These are phyloP conservation scores for Kodamaea sagamina DNA, from an alignment of 805 yeast genomes.

Conservation along the genomic window DNA sequence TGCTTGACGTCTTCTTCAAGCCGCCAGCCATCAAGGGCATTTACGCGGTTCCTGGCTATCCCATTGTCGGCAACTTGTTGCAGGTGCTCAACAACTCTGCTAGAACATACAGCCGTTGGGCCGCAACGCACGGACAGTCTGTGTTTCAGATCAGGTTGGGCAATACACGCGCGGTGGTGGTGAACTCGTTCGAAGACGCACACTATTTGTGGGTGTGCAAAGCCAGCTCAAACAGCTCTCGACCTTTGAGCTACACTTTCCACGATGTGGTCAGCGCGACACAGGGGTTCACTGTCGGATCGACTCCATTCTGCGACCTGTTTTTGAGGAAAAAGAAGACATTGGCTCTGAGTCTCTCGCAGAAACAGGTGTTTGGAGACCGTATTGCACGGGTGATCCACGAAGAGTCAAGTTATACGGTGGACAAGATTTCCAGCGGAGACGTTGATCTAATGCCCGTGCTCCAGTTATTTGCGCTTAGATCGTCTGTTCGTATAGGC, in stretches of 20 bases:
- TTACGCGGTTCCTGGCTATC: conserved; percentile 47
- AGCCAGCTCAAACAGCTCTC: conserved; percentile 57
- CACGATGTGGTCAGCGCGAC: conserved; percentile 59
- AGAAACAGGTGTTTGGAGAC: conserved; percentile 36
- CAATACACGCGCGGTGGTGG: conserved; percentile 55
- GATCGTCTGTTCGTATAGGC: conserved; percentile 51
- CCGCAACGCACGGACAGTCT: conserved; percentile 36
- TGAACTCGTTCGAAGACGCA: conserved; percentile 62
- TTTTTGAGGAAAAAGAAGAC: conserved; percentile 51
- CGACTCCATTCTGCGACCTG: conserved; percentile 58
- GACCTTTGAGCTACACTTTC: conserved; percentile 69
- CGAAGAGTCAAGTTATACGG: conserved; percentile 33
- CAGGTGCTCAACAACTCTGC: conserved; percentile 54
- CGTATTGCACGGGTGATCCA: conserved; percentile 37
- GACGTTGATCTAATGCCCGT: conserved; percentile 45
- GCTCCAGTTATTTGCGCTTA: conserved; percentile 52
- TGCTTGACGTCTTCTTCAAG: conserved; percentile 14
- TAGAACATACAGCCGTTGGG: conserved; percentile 46
- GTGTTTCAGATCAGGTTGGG: conserved; percentile 71
- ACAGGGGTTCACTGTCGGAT: conserved; percentile 63
- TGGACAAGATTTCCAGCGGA: conserved; percentile 17
- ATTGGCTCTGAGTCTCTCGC: conserved; percentile 42
- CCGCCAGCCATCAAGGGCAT: conserved; percentile 39
- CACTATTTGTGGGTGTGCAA: conserved; percentile 51
- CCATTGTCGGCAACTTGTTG: conserved; percentile 53